Evolutionary conservation across 1,284 basidiomycete genomes (phyloP).

Genomic region (Trichosporon ovoides): DNA sequence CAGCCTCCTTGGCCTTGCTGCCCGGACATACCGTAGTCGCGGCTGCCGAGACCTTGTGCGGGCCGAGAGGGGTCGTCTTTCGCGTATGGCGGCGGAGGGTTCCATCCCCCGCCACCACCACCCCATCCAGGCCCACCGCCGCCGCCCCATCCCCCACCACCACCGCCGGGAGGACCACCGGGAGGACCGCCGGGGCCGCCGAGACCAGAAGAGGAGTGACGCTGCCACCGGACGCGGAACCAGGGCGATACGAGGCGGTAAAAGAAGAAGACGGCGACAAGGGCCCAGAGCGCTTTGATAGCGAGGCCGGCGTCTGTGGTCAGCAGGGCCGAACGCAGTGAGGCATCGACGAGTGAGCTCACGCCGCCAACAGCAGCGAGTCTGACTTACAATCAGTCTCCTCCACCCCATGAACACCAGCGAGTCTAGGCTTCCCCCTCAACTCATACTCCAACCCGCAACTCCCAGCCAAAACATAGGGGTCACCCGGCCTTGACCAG

Average conservation of each 20-base stretch:
- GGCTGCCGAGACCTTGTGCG: neutral
- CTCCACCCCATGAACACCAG: neutral
- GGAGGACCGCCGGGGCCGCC: slow-evolving; percentile 23
- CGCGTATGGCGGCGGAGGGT: slow-evolving; percentile 74
- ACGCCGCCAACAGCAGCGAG: too few relatives aligned
- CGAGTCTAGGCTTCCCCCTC: slow-evolving; percentile 38
- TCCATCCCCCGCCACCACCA: slow-evolving; percentile 45
- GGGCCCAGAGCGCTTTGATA: neutral
- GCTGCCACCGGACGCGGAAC: neutral
- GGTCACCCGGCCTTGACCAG: slow-evolving; percentile 71
- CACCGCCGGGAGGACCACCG: slow-evolving; percentile 43
- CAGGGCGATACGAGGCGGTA: neutral
- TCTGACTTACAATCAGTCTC: neutral
- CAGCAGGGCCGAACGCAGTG: neutral
- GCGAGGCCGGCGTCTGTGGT: neutral
- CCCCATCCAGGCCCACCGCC: slow-evolving; percentile 50
- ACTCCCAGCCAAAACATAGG: slow-evolving; percentile 76
- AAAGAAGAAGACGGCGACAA: neutral
- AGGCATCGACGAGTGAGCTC: neutral
- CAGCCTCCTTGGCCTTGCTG: slow-evolving; percentile 50
- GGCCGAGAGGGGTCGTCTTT: slow-evolving; percentile 45
- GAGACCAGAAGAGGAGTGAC: neutral
- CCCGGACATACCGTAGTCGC: slow-evolving; percentile 20
- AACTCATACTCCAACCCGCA: slow-evolving; percentile 76
- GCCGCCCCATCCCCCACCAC: slow-evolving; percentile 54